Evolutionary conservation across 768 basidiomycete species (phyloP).

Genomic region (Leccinum broughii): DNA sequence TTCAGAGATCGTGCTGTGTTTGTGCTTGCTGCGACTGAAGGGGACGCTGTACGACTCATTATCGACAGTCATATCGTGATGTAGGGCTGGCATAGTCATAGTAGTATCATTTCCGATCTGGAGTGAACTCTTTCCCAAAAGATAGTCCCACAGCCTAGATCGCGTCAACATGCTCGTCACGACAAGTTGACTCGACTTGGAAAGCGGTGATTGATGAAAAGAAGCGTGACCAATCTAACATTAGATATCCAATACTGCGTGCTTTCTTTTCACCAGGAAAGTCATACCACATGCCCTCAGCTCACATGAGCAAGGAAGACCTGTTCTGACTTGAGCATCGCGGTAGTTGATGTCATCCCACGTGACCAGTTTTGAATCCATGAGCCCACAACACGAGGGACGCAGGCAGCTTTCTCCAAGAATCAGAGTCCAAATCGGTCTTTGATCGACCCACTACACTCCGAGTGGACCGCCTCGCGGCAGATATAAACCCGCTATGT

Average conservation of each 20-base stretch:
- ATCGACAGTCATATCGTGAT: neutral
- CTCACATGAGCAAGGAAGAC: constrained; percentile 3
- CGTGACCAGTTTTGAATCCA: constrained; percentile 1
- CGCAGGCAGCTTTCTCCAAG: neutral
- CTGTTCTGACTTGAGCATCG: constrained; percentile 7
- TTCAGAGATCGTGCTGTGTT: constrained; percentile 6
- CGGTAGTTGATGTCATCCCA: neutral
- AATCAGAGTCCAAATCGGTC: neutral
- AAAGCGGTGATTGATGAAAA: constrained; percentile 4
- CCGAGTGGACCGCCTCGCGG: neutral
- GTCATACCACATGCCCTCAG: constrained; percentile 16
- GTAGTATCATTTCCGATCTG: constrained; percentile 9
- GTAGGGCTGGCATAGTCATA: constrained; percentile 8
- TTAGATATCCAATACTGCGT: neutral
- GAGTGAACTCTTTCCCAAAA: neutral
- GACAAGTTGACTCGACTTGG: constrained; percentile 11
- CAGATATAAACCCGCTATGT: neutral
- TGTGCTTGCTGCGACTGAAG: neutral
- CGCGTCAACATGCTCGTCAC: constrained; percentile 5
- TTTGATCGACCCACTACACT: neutral
- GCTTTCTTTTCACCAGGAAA: neutral
- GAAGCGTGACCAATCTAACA: constrained; percentile 15
- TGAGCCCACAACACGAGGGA: constrained; percentile 2
- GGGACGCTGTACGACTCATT: constrained; percentile 4
- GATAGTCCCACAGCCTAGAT: constrained; percentile 11